Base-by-base conservation (phyloP, 352 stramenopile species). In the Globisporangium echinulatum region DNA sequence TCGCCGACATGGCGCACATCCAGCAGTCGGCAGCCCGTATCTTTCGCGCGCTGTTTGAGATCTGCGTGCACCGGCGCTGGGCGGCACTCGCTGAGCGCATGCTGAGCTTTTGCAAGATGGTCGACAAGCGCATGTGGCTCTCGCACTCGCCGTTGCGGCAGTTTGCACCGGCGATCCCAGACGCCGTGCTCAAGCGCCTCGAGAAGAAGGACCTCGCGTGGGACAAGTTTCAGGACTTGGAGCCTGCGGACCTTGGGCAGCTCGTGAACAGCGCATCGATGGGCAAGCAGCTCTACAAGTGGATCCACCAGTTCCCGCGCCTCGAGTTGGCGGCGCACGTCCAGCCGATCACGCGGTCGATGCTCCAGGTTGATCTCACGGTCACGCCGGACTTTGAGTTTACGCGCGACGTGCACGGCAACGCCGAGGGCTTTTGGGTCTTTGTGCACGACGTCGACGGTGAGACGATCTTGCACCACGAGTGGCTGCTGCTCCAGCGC, bases 1-100 rank as follows among this genome's bases (percentile, higher is more conserved):
- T 98, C 7, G 90, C 96, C n/a, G 98, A 99, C 68, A 99, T 99
- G 96, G 91, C 92, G 3, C 98, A 99, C 71, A 98, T 99, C 63
- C 96, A 99, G 67, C 97, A 99, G 68, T 99, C 92, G 6, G 97
- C 97, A 13, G 96, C 92, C 0, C 91, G 98, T 75, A 98, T 99
- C 65, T 98, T 99, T 83, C 85, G 98, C 33, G 97, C 96, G 25
- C 61, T 99, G 15, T 99, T 99, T 65, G 98, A 99, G 74, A 99
- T 99, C 59, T 97, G 96, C 49, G 77, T 99, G 48, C 96, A 92
- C 60, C 82, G 97, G 71, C 71, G 87, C 8, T 99, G 97, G 97
- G 93, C 97, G 0, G 84, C 87, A 5, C 74, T 99, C 8, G 87
- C 97, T 0, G 96, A 98, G 64, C 87, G 97, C 38, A 96, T 97